Evolutionary conservation across 805 yeast species (phyloP).

Genomic region (Wickerhamomyces xylosicus): DNA sequence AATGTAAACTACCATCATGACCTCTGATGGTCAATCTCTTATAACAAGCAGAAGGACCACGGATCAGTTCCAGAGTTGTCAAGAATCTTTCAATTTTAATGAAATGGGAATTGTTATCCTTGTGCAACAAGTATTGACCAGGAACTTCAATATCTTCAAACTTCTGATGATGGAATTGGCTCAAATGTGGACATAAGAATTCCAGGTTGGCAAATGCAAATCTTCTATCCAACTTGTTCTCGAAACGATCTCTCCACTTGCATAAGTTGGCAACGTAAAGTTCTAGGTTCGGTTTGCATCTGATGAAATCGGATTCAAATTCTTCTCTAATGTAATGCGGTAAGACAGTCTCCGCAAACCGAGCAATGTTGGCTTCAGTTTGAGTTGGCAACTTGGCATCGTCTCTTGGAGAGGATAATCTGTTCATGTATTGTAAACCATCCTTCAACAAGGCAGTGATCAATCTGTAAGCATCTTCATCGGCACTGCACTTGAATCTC

Average conservation of each 20-base stretch:
- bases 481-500: slow-evolving; percentile 86
- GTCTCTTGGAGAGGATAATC: slow-evolving; percentile 78
- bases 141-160: slow-evolving; percentile 97
- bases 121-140: slow-evolving; percentile 86
- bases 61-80: slow-evolving; percentile 77
- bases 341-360: slow-evolving; percentile 87
- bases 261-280: slow-evolving; percentile 75
- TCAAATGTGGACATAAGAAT: slow-evolving; percentile 85
- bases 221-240: slow-evolving; percentile 82
- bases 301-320: slow-evolving; percentile 84
- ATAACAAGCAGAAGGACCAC: slow-evolving; percentile 87
- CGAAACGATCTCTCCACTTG: slow-evolving; percentile 88
- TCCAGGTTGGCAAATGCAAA: slow-evolving; percentile 75
- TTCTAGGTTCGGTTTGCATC: slow-evolving; percentile 80
- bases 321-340: slow-evolving; percentile 85
- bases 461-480: slow-evolving; percentile 91
- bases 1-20: slow-evolving; percentile 83
- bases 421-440: slow-evolving; percentile 82
- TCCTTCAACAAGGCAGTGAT: slow-evolving; percentile 89
- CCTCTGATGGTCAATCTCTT: slow-evolving; percentile 86
- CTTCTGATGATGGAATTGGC: slow-evolving; percentile 96
- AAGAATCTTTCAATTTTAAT: slow-evolving; percentile 87
- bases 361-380: slow-evolving; percentile 77
- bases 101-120: slow-evolving; percentile 84
- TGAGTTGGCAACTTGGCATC: slow-evolving; percentile 85